Evolutionary conservation across 768 basidiomycete genomes (phyloP).

Genomic region (Collybiopsis luxurians): DNA sequence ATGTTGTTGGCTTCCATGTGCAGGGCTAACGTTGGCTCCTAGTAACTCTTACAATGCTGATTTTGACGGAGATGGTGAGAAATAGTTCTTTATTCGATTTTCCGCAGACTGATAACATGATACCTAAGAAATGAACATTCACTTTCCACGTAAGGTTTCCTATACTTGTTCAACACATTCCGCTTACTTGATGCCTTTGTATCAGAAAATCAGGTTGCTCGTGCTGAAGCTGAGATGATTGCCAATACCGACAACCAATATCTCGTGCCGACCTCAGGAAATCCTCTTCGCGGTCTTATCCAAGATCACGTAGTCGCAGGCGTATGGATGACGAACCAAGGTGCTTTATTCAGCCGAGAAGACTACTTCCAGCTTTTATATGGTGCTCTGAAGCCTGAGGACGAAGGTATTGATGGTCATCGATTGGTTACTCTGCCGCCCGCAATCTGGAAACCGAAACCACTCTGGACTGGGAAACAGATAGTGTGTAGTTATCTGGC

Average conservation of each 20-base stretch:
- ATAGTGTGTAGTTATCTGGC: conserved; percentile 60
- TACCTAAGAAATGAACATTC: conserved; percentile 93
- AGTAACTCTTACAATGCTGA: conserved; percentile 99
- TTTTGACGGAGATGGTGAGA: conserved; percentile 86
- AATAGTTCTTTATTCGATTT: neutral
- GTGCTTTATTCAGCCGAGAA: conserved; percentile 92
- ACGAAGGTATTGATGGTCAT: conserved; percentile 54
- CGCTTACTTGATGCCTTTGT: neutral
- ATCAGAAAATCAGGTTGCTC: conserved; percentile 89
- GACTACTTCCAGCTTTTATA: conserved; percentile 97
- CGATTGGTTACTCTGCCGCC: conserved; percentile 84
- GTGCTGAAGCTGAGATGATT: conserved; percentile 90
- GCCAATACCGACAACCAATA: conserved; percentile 99
- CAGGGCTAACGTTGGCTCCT: conserved; percentile 13
- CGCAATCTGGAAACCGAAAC: conserved; percentile 85
- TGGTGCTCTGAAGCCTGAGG: conserved; percentile 90
- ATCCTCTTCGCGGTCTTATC: conserved; percentile 94
- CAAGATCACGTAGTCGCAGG: conserved; percentile 99
- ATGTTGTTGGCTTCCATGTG: neutral
- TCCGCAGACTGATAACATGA: conserved; percentile 7
- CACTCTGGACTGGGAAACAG: conserved; percentile 98
- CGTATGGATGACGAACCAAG: conserved; percentile 98
- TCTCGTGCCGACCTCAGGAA: conserved; percentile 97
- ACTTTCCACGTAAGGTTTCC: conserved; percentile 83
- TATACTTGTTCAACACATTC: neutral